phyloP scores from a whole-genome alignment of 2,329 filamentous ascomycete species.

The Colletotrichum sidae region DNA sequence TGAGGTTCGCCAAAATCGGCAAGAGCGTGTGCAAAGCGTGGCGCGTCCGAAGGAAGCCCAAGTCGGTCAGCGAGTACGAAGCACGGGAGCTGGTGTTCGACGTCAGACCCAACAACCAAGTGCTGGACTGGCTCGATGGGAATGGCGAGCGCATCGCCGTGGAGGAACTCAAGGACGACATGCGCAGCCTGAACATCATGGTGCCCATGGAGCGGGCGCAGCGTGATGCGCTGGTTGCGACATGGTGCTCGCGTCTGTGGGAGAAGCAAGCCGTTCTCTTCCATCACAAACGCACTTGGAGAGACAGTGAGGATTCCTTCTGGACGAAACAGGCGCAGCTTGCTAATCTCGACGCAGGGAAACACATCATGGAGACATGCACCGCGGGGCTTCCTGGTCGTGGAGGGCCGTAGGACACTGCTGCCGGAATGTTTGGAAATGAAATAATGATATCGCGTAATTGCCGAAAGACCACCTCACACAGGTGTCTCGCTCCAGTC shows the following conservation, averaged over 20 bases:
- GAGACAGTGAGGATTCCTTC: slow-evolving; percentile 6
- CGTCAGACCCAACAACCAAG: slow-evolving; percentile 41
- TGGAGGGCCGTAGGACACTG: neutral
- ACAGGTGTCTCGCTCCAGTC: neutral
- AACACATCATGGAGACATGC: slow-evolving; percentile 30
- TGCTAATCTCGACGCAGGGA: slow-evolving; percentile 1
- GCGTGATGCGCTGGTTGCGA: slow-evolving; percentile 49
- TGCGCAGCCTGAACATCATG: slow-evolving; percentile 46
- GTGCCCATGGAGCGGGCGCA: slow-evolving; percentile 43
- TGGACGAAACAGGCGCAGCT: neutral
- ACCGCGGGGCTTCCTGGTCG: slow-evolving; percentile 14
- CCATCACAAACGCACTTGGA: slow-evolving; percentile 25
- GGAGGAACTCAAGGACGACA: slow-evolving; percentile 44
- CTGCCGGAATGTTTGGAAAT: neutral
- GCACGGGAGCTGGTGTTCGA: slow-evolving; percentile 44
- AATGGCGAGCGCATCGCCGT: slow-evolving; percentile 44
- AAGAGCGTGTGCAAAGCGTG: slow-evolving; percentile 37
- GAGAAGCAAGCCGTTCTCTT: slow-evolving; percentile 43
- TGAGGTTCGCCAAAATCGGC: slow-evolving; percentile 16
- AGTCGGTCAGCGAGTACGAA: slow-evolving; percentile 38
- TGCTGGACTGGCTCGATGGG: slow-evolving; percentile 48
- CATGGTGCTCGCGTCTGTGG: slow-evolving; percentile 52
- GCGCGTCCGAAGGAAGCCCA: slow-evolving; percentile 24
- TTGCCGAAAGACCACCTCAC: neutral
- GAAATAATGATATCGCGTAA: neutral